These are phyloP conservation scores for Salicornia ramosissima DNA, from an alignment of 148 eudicot genomes.

Conservation along the genomic window DNA sequence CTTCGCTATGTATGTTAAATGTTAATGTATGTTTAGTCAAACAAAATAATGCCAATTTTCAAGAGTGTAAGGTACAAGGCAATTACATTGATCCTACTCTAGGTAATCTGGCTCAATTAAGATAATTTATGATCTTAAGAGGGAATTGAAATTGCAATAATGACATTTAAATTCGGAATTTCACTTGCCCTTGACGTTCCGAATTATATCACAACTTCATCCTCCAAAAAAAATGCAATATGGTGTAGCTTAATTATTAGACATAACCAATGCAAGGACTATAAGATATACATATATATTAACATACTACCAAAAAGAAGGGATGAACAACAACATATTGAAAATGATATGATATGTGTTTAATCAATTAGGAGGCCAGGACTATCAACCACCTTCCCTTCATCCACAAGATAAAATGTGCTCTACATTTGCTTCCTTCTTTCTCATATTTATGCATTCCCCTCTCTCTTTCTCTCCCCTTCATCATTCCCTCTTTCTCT, in stretches of 20 bases:
- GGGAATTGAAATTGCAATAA: too few species aligned
- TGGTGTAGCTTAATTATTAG: neutral
- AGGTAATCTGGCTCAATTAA: too few species aligned
- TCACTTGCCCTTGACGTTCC: too few species aligned
- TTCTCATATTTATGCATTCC: neutral
- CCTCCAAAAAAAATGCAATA: neutral
- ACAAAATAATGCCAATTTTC: too few species aligned
- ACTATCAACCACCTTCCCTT: conserved; percentile 13
- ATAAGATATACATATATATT: neutral
- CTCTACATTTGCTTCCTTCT: neutral
- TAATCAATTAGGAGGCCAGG: neutral
- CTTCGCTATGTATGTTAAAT: neutral
- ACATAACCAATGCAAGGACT: too few species aligned
- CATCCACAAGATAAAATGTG: conserved; percentile 2
- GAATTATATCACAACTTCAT: too few species aligned
- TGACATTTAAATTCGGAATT: too few species aligned
- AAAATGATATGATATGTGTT: conserved; percentile 1
- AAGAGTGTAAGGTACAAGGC: too few species aligned
- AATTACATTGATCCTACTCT: too few species aligned
- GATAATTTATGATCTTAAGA: too few species aligned
- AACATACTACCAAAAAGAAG: neutral
- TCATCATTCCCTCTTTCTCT: neutral
- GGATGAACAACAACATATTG: neutral
- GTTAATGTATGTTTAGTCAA: too few species aligned
- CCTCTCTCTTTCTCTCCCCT: conserved; percentile 4